Evolutionary conservation across 202 grass and related monocot genomes (phyloP), one percentile per base, ranked within the genome.

Genomic region (Digitaria exilis): DNA sequence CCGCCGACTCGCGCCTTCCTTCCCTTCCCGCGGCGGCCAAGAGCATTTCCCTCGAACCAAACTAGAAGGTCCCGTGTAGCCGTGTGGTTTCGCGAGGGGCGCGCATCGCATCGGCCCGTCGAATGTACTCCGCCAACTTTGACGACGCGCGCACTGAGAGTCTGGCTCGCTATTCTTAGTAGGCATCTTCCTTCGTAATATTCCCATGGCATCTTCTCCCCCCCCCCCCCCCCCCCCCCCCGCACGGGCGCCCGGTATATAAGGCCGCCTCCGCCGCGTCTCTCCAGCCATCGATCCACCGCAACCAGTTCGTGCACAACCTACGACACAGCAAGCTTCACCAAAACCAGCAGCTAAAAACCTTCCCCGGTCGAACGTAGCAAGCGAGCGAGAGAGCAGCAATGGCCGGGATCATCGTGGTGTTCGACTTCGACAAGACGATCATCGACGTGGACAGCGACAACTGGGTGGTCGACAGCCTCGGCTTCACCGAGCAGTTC

Each of bases 351-450:
- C 67, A 37, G 32, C 16, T 17, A 21, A 52, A 52, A 52, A 44
- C 43, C 43, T 13, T 13, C 11, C 49, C 49, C 10, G n/a, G n/a
- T n/a, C 49, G 43, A 44, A 12, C 43, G 13, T 12, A 39, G 32
- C 21, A 1, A 44, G 7, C n/a, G n/a, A n/a, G n/a, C n/a, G n/a
- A 59, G n/a, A 50, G 9, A 22, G 18, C n/a, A 34, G 46, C 2
- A 45, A 92, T 90, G 89, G 87, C 82, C 56, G 88, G 88, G 19
- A 73, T 84, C 18, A 70, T 96, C 1, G 80, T 93, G 43, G 88
- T 93, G 68, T 93, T 96, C 82, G 93, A 96, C 85, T 96, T 96
- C 73, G 93, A 96, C 90, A 91, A 96, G 88, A 96, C 93, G 1
- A 93, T 96, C 83, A 91, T 96, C 64, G 90, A 89, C 84, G 85